A percentile compares a stretch with the other conserved stretches of the same genome.
Evolutionary conservation across 179 eudicot species (phyloP).

Genomic region (Camellia oleifera): DNA sequence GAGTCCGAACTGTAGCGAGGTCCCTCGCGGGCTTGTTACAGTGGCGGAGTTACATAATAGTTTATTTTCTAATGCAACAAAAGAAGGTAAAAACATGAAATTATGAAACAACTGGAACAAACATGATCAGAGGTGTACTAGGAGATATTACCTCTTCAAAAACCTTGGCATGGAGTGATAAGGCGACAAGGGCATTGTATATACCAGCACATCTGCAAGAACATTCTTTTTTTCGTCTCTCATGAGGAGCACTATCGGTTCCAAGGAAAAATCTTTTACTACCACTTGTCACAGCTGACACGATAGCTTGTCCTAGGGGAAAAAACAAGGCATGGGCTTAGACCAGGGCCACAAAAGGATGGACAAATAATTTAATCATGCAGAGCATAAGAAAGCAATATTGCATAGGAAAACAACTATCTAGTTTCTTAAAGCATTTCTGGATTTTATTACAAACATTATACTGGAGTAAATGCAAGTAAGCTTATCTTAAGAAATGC

Average conservation of each 20-base stretch:
- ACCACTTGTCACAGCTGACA: conserved; percentile 89
- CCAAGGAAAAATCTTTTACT: conserved; percentile 86
- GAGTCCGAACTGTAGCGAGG: too few relatives aligned
- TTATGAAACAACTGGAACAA: conserved; percentile 2
- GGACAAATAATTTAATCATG: too few relatives aligned
- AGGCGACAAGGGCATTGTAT: conserved; percentile 84
- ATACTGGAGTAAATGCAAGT: too few relatives aligned
- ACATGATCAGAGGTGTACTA: neutral
- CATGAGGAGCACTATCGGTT: conserved; percentile 98
- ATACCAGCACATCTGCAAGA: conserved; percentile 96
- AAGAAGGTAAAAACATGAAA: neutral
- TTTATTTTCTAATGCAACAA: neutral
- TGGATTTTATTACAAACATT: too few relatives aligned
- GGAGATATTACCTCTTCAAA: conserved; percentile 74
- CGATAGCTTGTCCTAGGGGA: conserved; percentile 68
- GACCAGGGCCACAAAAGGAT: too few relatives aligned
- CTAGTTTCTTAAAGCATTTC: too few relatives aligned
- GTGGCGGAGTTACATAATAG: neutral
- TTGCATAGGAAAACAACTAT: too few relatives aligned
- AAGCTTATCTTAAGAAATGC: too few relatives aligned
- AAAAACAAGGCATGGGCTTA: neutral
- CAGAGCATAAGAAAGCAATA: too few relatives aligned
- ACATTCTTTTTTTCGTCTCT: conserved; percentile 68
- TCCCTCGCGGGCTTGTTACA: too few relatives aligned
- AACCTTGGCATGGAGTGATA: conserved; percentile 79